A percentile compares a stretch with the other conserved stretches of the same genome.
Evolutionary conservation across 768 basidiomycete genomes (phyloP).

Genomic region (Daedaleopsis nitida): DNA sequence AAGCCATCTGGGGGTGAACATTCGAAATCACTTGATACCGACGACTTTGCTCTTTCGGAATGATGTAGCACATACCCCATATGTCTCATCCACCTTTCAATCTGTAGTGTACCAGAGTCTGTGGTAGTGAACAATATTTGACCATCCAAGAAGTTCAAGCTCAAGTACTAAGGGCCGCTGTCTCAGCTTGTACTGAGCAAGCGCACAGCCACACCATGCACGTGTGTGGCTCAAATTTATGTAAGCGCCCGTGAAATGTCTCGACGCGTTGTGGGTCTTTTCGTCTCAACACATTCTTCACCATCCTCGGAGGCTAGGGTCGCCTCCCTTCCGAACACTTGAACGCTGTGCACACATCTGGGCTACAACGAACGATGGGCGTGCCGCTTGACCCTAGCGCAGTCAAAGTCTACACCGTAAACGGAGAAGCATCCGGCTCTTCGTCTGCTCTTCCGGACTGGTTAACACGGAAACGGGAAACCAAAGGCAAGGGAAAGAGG

Average conservation of each 20-base stretch:
- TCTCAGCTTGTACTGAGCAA: no score
- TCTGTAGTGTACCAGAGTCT: no score
- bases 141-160: no score
- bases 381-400: slow-evolving; percentile 35
- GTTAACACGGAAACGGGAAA: slow-evolving; percentile 75
- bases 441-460: slow-evolving; percentile 94
- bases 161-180: no score
- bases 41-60: no score
- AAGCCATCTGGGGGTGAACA: slow-evolving; percentile 21
- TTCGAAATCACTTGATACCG: no score
- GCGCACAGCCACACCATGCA: neutral
- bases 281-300: neutral
- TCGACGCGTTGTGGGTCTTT: neutral
- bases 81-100: no score
- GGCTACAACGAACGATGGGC: slow-evolving; percentile 8
- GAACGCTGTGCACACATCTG: neutral
- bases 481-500: slow-evolving; percentile 67
- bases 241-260: neutral
- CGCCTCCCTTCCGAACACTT: no score
- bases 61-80: no score
- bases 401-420: slow-evolving; percentile 94
- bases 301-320: neutral
- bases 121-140: no score
- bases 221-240: neutral
- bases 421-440: slow-evolving; percentile 85